These are phyloP conservation scores for Barnettozyma pratensis DNA, from an alignment of 805 yeast genomes.

Conservation along the genomic window DNA sequence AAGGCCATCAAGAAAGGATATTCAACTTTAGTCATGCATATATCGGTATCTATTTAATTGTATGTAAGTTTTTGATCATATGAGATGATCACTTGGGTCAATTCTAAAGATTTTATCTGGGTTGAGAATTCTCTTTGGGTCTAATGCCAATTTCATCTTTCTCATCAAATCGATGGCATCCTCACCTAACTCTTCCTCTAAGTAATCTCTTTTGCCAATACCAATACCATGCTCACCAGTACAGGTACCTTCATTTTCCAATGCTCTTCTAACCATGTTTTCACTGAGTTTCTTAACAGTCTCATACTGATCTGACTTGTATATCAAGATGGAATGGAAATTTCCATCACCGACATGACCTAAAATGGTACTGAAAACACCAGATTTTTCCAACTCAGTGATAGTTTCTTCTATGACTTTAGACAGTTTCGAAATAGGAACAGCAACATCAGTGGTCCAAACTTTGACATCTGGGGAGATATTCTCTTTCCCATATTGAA, in stretches of 20 bases:
- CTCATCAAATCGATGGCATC: constrained; percentile 68
- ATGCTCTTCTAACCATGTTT: constrained; percentile 57
- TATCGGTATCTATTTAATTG: no score
- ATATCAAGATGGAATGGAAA: constrained; percentile 61
- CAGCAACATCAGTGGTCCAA: constrained; percentile 79
- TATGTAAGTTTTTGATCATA: no score
- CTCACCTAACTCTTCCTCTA: constrained; percentile 57
- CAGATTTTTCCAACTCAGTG: constrained; percentile 47
- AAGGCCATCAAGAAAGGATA: no score
- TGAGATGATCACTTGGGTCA: constrained; percentile 44
- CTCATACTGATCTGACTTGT: constrained; percentile 42
- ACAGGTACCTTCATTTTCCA: constrained; percentile 70
- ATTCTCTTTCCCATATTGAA: constrained; percentile 54
- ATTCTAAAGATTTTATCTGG: constrained; percentile 69
- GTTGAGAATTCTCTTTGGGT: constrained; percentile 64
- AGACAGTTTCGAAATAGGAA: constrained; percentile 64
- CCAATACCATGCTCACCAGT: constrained; percentile 87
- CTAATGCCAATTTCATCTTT: constrained; percentile 60
- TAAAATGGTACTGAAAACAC: constrained; percentile 51
- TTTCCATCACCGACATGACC: constrained; percentile 85
- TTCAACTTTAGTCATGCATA: no score
- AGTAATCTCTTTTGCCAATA: constrained; percentile 56
- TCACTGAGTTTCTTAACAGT: constrained; percentile 46
- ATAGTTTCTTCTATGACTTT: constrained; percentile 54
- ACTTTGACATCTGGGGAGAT: constrained; percentile 41